phyloP scores from a whole-genome alignment of 345 rosid genomes.

The Rhodamnia rubescens region DNA sequence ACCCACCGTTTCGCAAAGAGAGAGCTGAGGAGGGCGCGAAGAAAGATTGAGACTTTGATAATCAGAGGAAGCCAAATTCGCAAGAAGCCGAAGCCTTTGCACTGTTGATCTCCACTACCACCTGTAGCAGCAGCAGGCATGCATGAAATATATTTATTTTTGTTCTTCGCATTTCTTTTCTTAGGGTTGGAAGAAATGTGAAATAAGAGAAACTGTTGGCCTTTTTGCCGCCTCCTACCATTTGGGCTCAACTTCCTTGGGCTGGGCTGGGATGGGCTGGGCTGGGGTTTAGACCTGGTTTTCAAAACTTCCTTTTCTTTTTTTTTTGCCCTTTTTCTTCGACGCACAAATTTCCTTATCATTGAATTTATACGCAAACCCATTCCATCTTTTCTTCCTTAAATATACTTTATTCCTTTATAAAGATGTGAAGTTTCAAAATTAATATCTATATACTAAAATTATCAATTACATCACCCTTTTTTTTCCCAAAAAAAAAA shows the following conservation, averaged over 20 bases:
- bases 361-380: not conserved
- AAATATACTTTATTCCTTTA: not conserved
- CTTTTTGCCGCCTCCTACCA: not conserved
- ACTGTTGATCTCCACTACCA: not conserved
- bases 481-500: no score
- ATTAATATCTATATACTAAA: not conserved
- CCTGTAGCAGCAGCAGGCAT: not conserved
- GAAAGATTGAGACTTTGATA: not conserved
- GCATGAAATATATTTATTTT: not conserved
- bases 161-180: not conserved
- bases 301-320: not conserved
- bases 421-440: not conserved
- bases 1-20: not conserved
- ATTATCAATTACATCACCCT: not conserved
- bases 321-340: not conserved
- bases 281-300: not conserved
- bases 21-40: not conserved
- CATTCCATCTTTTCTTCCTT: not conserved
- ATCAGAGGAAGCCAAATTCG: not conserved
- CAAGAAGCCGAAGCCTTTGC: not conserved
- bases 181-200: not conserved
- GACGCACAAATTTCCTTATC: not conserved
- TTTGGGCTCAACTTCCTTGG: not conserved
- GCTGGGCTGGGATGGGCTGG: not conserved
- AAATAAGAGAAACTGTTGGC: not conserved